Conservation (phyloP, 2,329 filamentous ascomycete genomes). For the Fusarium sp. region DNA sequence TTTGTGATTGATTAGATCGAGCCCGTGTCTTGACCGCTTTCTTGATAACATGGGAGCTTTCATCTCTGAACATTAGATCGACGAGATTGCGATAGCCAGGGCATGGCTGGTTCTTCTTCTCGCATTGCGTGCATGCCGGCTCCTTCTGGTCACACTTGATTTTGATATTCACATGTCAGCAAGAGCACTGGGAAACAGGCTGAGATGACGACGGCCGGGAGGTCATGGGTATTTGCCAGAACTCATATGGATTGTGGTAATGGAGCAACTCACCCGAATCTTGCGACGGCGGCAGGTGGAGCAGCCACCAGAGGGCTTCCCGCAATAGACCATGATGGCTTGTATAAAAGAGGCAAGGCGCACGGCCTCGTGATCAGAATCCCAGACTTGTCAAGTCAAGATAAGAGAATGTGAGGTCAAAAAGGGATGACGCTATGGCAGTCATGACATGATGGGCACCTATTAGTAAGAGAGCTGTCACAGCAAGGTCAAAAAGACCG, state of each 20-base stretch:
- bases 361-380: neutral
- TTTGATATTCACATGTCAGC: constrained; percentile 5
- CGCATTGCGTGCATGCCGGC: constrained; percentile 63
- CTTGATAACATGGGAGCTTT: constrained; percentile 63
- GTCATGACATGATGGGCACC: constrained; percentile 34
- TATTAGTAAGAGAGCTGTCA: neutral
- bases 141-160: constrained; percentile 61
- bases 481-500: neutral
- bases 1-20: constrained; percentile 38
- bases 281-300: constrained; percentile 64
- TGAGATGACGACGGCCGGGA: neutral
- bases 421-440: constrained; percentile 13
- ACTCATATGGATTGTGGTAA: neutral
- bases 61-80: constrained; percentile 66
- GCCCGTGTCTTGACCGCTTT: constrained; percentile 53
- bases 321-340: constrained; percentile 63
- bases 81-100: constrained; percentile 64
- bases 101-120: constrained; percentile 59
- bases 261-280: constrained; percentile 57
- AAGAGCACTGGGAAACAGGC: neutral
- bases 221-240: neutral
- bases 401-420: neutral
- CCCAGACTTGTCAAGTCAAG: neutral
- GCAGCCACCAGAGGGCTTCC: constrained; percentile 65
- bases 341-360: neutral